phyloP scores from a whole-genome alignment of 495 filamentous ascomycete genomes.

The Trichoderma reesei region DNA sequence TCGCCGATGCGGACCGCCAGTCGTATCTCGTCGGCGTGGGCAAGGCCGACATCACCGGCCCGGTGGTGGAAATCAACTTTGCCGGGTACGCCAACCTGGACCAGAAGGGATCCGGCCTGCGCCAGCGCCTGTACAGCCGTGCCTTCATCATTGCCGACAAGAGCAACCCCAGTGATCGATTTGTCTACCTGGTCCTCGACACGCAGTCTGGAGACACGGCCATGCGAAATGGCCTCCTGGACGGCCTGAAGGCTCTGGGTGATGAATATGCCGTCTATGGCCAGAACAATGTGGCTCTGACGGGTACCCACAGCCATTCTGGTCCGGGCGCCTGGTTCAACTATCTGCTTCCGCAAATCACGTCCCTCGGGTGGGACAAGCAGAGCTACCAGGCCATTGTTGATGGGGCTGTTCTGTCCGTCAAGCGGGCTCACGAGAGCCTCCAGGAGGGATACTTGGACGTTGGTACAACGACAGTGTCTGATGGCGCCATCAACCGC shows the following conservation, averaged over 20 bases:
- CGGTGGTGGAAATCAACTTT: constrained; percentile 43
- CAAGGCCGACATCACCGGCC: constrained; percentile 92
- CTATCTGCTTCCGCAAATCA: constrained; percentile 89
- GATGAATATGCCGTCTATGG: constrained; percentile 49
- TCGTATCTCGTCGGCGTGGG: constrained; percentile 77
- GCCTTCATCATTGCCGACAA: constrained; percentile 81
- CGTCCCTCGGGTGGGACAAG: constrained; percentile 72
- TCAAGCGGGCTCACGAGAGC: constrained; percentile 72
- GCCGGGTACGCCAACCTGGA: constrained; percentile 66
- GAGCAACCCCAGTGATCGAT: constrained; percentile 57
- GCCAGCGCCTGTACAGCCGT: constrained; percentile 77
- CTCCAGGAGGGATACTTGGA: constrained; percentile 47
- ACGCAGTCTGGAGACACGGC: constrained; percentile 80
- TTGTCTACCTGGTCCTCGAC: constrained; percentile 82
- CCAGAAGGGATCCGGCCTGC: constrained; percentile 73
- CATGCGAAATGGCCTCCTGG: constrained; percentile 71
- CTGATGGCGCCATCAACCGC: constrained; percentile 75
- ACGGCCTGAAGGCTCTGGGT: constrained; percentile 54
- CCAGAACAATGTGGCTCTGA: constrained; percentile 74
- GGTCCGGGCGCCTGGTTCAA: constrained; percentile 94
- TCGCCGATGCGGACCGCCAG: constrained; percentile 29
- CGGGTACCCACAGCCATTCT: constrained; percentile 87
- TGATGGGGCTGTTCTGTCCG: constrained; percentile 73
- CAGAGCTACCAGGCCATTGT: constrained; percentile 89
- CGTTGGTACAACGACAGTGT: constrained; percentile 35